These are phyloP conservation scores for Coemansia sp. DNA, from an alignment of 192 early-diverging fungal species.

Conservation along the genomic window DNA sequence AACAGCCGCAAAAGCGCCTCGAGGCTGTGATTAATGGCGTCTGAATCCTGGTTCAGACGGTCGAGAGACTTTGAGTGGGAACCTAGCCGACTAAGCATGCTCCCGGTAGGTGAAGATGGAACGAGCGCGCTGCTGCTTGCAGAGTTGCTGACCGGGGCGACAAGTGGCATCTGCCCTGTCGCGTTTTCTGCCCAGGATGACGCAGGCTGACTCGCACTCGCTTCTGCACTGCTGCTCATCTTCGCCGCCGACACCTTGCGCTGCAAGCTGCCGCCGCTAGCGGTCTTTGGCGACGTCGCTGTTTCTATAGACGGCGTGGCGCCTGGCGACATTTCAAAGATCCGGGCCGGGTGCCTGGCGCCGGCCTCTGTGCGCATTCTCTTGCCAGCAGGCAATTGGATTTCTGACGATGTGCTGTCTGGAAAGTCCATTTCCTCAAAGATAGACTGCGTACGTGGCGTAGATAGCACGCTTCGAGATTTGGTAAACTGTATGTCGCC, in stretches of 20 bases:
- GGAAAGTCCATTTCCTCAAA: slow-evolving; percentile 42
- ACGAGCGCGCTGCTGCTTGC: slow-evolving; percentile 10
- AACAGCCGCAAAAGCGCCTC: slow-evolving; percentile 28
- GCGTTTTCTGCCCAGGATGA: neutral
- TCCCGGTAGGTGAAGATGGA: slow-evolving; percentile 5
- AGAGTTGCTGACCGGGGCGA: neutral
- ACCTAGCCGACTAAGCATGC: slow-evolving; percentile 8
- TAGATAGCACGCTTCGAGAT: neutral
- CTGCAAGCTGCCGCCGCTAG: neutral
- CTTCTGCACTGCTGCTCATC: too few relatives aligned
- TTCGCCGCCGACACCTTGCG: neutral
- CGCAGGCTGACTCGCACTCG: neutral
- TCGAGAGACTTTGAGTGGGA: slow-evolving; percentile 32
- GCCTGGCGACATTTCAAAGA: slow-evolving; percentile 1
- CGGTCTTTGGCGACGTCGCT: neutral
- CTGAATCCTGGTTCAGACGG: slow-evolving; percentile 31
- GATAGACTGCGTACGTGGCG: slow-evolving; percentile 19
- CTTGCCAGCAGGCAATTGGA: slow-evolving; percentile 30
- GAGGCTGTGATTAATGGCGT: slow-evolving; percentile 19
- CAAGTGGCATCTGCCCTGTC: neutral
- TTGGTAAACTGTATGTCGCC: neutral
- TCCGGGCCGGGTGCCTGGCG: neutral
- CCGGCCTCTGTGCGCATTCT: slow-evolving; percentile 13
- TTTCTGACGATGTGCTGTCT: slow-evolving; percentile 11
- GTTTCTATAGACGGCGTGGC: neutral